Base-by-base conservation (phyloP, 2,329 filamentous ascomycete genomes). In the Diaporthe destruens region DNA sequence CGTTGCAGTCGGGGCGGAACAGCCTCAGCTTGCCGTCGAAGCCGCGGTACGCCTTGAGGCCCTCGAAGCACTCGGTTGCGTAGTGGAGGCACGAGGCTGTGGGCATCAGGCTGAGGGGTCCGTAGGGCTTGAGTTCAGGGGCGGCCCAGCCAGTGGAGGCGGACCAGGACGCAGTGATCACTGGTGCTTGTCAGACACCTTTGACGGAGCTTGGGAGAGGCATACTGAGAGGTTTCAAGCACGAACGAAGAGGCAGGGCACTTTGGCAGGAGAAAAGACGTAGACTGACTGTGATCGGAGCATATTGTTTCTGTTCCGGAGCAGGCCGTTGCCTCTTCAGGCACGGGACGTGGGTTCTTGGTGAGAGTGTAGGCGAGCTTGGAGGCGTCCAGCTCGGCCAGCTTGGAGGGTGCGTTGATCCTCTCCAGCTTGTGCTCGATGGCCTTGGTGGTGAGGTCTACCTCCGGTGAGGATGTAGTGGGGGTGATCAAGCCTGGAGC, bases 31-130 rank as follows among this genome's bases (percentile, higher is more conserved):
- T 89, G 77, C 91, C 92, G 80, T 96, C 93, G 76, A 88, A 88
- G 71, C 94, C 94, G 66, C 94, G 91, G 87, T 94, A 97, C 67
- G 90, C 89, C 83, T 97, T 97, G 77, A 89, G 84, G 16, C 94
- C 94, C 84, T 97, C 94, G 84, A 97, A 97, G 82, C 94, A 97
- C 83, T 96, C 93, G 61, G 94, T 97, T 14, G 94, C 94, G 83
- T 97, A 97, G 87, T 97, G 94, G 74, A 97, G 88, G 74, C 91
- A 91, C 4, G 91, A 93, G 18, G 94, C 93, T 6, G 92, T 95
- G 47, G 94, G 94, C 85, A 94, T 92, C 78, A 97, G 90, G 75
- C 87, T 87, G 69, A 97, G 84, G 14, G 93, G 92, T 0, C 93
- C 93, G 82, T 94, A 96, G 34, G 94, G 93, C 80, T 90, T 89